Conservation (phyloP, 2,329 filamentous ascomycete genomes). For the Magnaporthiopsis incrustans region DNA sequence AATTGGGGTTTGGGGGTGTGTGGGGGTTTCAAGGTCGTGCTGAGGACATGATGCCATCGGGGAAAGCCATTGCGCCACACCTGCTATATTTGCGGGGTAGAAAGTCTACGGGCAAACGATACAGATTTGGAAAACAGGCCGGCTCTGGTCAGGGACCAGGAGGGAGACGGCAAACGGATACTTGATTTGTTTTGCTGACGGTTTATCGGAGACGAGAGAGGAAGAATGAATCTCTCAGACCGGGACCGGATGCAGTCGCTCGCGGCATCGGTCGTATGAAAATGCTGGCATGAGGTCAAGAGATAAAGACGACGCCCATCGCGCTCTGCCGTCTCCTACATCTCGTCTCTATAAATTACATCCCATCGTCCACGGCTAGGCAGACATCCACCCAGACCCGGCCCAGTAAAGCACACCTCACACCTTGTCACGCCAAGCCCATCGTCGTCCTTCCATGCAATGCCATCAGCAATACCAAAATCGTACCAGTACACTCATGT, state of each 20-base stretch:
- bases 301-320: background rate
- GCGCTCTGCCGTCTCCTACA: no score
- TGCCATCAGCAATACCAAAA: conserved; percentile 7
- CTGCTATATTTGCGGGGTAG: conserved; percentile 1
- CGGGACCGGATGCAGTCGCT: no score
- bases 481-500: conserved; percentile 7
- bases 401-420: no score
- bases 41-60: conserved; percentile 6
- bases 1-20: background rate
- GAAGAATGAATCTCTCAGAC: background rate
- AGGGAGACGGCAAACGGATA: background rate
- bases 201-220: background rate
- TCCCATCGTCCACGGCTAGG: no score
- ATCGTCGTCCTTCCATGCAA: background rate
- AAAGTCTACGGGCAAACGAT: no score
- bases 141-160: background rate
- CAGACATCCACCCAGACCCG: no score
- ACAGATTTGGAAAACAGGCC: background rate
- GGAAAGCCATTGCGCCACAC: conserved; percentile 2
- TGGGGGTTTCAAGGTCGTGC: background rate
- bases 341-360: no score
- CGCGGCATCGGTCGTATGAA: background rate
- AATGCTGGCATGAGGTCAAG: background rate
- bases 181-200: background rate
- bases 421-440: background rate